phyloP scores from a whole-genome alignment of 768 basidiomycete species.

The Mrakia gelida region DNA sequence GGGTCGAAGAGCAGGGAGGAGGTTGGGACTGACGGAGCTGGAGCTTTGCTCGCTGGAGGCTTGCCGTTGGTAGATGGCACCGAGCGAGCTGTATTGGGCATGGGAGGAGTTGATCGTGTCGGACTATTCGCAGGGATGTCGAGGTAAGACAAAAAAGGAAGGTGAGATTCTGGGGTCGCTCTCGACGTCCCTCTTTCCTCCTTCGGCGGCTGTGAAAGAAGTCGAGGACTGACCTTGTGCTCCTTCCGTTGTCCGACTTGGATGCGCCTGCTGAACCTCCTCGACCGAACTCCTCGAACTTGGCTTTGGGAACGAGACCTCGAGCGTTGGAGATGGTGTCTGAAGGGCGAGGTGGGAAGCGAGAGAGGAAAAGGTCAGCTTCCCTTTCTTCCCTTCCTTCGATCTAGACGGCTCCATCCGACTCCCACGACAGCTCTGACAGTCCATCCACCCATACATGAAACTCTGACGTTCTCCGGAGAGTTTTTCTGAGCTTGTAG shows the following conservation, averaged over 20 bases:
- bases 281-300: constrained; percentile 90
- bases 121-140: background rate
- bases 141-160: background rate
- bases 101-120: background rate
- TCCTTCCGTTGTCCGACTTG: constrained; percentile 8
- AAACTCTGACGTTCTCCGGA: background rate
- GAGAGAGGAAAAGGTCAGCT: constrained; percentile 14
- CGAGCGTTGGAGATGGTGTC: constrained; percentile 33
- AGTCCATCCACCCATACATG: background rate
- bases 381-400: background rate
- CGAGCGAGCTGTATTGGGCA: constrained; percentile 4
- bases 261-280: constrained; percentile 35
- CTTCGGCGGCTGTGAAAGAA: background rate
- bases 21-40: constrained; percentile 11
- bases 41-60: background rate
- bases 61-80: background rate
- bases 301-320: constrained; percentile 76
- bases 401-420: background rate
- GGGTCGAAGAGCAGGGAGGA: background rate
- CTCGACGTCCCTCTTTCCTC: background rate
- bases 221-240: constrained; percentile 5
- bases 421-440: background rate
- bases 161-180: background rate
- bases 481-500: too few species aligned
- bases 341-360: background rate